A percentile compares a stretch with the other conserved stretches of the same genome.
Evolutionary conservation across 2,329 filamentous ascomycete species (phyloP).

Genomic region (Nigrograna mackinnonii): DNA sequence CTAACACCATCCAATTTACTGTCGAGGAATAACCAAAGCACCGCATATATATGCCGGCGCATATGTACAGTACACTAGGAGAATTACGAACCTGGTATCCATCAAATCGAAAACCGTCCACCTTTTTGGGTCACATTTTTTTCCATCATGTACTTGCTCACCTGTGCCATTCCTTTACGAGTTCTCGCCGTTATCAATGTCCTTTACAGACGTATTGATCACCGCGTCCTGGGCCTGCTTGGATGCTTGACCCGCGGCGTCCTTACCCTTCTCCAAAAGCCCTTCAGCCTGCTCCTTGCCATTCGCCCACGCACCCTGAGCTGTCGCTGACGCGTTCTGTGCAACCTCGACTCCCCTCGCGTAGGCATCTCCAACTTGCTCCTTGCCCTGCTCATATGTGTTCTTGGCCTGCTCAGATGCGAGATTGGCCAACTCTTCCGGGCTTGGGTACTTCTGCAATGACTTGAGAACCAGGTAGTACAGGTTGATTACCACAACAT

Average conservation of each 20-base stretch:
- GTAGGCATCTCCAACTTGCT: slow-evolving; percentile 16
- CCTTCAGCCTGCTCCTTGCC: slow-evolving; percentile 28
- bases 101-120: too few relatives aligned
- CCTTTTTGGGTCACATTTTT: too few relatives aligned
- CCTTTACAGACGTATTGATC: slow-evolving; percentile 13
- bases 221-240: slow-evolving; percentile 20
- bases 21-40: too few relatives aligned
- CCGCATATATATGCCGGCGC: too few relatives aligned
- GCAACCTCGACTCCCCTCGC: slow-evolving; percentile 27
- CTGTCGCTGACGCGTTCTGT: slow-evolving; percentile 25
- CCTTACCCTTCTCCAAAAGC: slow-evolving; percentile 28
- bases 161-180: too few relatives aligned
- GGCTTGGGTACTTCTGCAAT: slow-evolving; percentile 45
- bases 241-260: slow-evolving; percentile 14
- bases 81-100: too few relatives aligned
- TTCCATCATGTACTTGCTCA: too few relatives aligned
- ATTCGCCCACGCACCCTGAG: slow-evolving; percentile 25
- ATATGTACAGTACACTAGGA: too few relatives aligned
- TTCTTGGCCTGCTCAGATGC: slow-evolving; percentile 32
- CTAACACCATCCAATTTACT: slow-evolving; percentile 8
- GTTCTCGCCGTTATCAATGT: slow-evolving; percentile 2
- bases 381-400: slow-evolving; percentile 36
- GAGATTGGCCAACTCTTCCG: slow-evolving; percentile 41
- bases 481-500: slow-evolving; percentile 69
- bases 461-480: slow-evolving; percentile 68